Base-by-base conservation (phyloP, 2,329 filamentous ascomycete species). In the Fusarium pseudonygamai region DNA sequence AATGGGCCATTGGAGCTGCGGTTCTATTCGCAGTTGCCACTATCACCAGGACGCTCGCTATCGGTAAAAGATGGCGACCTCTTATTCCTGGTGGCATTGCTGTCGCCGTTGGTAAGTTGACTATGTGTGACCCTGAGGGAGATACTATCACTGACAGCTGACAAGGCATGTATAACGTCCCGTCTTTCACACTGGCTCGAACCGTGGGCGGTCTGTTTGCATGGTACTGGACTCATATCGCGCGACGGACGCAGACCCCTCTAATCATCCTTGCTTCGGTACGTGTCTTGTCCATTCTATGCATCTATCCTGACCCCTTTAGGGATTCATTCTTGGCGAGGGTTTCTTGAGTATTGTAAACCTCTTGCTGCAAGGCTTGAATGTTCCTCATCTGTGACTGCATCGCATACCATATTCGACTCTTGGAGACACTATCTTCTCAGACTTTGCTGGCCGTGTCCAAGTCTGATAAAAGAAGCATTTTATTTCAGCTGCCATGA, bases 101-200 rank as follows among this genome's bases (percentile, higher is more conserved):
- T 6, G 96, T 99, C 26, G 96, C 96, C 43, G 94, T 98, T 77
- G 95, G 92, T 92, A 83, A 81, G 81, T 75, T 22, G 39, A 53
- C 30, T 34, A 34, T 30, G 14, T 32, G 22, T 39, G 32, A 52
- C 15, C 16, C 34, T 11, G 22, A 24, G n/a, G 16, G 15, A 47
- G 28, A 42, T 28, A 55, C 32, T 58, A 40, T 43, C 43, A 57
- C 66, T 78, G 61, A 78, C 53, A 52, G 45, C 46, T 34, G 52
- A 53, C 37, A 63, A 92, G 93, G 96, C 55, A 99, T 99, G 91
- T 99, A 98, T 83, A 99, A 98, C 78, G 94, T 96, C 1, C 96
- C 96, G 0, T 97, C 94, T 0, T 99, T 99, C 80, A 99, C 96
- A 0, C 85, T 99, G 42, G 95, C 96, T 1, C 87, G 96, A 70